Base-by-base conservation (phyloP, 1,139 yeast species). In the Spencermartinsiella ligniputridi region DNA sequence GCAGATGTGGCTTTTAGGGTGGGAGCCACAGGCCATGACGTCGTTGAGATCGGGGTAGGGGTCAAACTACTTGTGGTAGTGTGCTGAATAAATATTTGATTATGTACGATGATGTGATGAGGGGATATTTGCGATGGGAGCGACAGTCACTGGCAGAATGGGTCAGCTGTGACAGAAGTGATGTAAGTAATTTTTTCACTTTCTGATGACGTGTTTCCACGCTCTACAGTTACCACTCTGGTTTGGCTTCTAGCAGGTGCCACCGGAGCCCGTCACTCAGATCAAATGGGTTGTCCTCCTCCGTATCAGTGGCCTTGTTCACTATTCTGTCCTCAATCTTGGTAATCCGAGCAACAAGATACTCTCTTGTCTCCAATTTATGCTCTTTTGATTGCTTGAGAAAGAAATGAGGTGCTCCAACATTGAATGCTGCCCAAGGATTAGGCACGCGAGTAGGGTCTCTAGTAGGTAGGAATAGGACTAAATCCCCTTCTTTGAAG, bases 341-440 rank as follows among this genome's bases (percentile, higher is more conserved):
- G 9, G 66, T 57, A 11, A 85, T 77, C 38, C 83, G 67, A 0
- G 83, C 90, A 21, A 86, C 83, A 55, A 85, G 69, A 87, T 92
- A 86, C 52, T 85, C 94, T 43, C 81, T 56, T 34, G 52, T 52
- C 64, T 39, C 63, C 63, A 50, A 62, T 56, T 44, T 71, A 50
- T 55, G 62, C 21, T 61, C 58, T 4, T 54, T 53, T 44, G 56
- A 54, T 34, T 70, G 71, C 46, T 78, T 74, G 53, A 86, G 67
- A 56, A 84, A 81, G 58, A 75, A 83, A 59, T 85, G 90, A 0
- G 92, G 90, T 0, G 89, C 83, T 0, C 88, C 92, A 39, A 83
- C 75, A 55, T 85, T 85, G 67, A 86, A 86, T 0, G 92, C 92
- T 0, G 94, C 92, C 95, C 95, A 86, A 2, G 90, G 86, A 50